Evolutionary conservation across 2,329 filamentous ascomycete genomes (phyloP).

Genomic region (Monosporascus sp.): DNA sequence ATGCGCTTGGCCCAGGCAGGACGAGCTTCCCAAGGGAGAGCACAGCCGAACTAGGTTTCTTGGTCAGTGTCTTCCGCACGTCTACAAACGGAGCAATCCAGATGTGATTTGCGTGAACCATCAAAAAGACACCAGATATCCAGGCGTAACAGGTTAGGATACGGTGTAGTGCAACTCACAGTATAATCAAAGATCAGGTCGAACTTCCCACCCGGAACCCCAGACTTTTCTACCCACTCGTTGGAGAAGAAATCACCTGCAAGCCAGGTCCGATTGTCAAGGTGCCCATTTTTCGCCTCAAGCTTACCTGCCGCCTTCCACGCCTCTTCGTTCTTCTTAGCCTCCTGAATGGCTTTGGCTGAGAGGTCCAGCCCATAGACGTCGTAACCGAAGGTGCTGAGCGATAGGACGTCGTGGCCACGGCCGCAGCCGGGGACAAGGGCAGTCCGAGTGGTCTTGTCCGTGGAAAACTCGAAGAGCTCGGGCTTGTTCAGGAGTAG

Average conservation of each 20-base stretch:
- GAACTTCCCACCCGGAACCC: slow-evolving; percentile 27
- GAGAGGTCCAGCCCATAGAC: slow-evolving; percentile 56
- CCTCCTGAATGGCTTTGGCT: slow-evolving; percentile 11
- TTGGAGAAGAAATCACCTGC: slow-evolving; percentile 47
- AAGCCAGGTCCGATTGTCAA: slow-evolving; percentile 23
- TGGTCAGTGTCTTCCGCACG: not conserved
- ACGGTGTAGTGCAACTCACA: slow-evolving; percentile 17
- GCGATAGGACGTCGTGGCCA: slow-evolving; percentile 58
- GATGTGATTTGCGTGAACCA: too few relatives aligned
- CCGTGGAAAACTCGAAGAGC: not conserved
- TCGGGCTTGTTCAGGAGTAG: not conserved
- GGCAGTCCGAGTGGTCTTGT: not conserved
- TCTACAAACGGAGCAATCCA: not conserved
- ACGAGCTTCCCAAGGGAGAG: slow-evolving; percentile 17
- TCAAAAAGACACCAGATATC: too few relatives aligned
- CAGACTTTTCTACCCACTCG: slow-evolving; percentile 22
- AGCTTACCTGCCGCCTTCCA: not conserved
- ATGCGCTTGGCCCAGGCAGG: slow-evolving; percentile 23
- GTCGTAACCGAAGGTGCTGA: slow-evolving; percentile 58
- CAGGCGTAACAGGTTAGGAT: slow-evolving; percentile 28
- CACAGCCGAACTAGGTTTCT: not conserved
- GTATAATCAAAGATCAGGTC: slow-evolving; percentile 40
- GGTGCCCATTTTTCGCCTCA: slow-evolving; percentile 32
- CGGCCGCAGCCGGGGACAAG: slow-evolving; percentile 48
- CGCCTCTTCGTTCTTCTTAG: slow-evolving; percentile 11